phyloP scores from a whole-genome alignment of 495 filamentous ascomycete genomes.

The Podospora pseudocomata region DNA sequence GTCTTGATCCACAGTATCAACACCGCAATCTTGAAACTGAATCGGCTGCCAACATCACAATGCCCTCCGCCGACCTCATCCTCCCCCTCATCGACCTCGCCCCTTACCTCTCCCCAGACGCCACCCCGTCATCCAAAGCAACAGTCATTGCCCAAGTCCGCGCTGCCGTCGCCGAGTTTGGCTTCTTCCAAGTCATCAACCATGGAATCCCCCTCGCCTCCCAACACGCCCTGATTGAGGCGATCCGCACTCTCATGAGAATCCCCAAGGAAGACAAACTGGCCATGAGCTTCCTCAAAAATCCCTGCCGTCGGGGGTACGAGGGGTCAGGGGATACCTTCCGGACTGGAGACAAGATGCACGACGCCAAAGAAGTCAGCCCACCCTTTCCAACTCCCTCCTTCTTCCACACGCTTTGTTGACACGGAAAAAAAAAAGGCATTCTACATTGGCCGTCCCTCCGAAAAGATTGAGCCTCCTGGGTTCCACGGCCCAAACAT shows the following conservation, averaged over 20 bases:
- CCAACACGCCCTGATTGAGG: slow-evolving; percentile 26
- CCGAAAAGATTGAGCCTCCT: slow-evolving; percentile 50
- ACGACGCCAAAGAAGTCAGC: slow-evolving; percentile 38
- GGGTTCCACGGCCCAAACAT: not conserved
- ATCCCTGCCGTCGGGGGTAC: slow-evolving; percentile 37
- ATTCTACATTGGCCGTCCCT: slow-evolving; percentile 39
- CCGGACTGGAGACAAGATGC: slow-evolving; percentile 31
- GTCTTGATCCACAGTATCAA: no score
- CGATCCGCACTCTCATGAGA: slow-evolving; percentile 29
- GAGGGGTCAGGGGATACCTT: slow-evolving; percentile 31
- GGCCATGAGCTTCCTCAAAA: slow-evolving; percentile 31
- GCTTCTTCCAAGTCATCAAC: slow-evolving; percentile 51
- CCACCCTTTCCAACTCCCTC: not conserved
- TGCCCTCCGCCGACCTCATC: not conserved
- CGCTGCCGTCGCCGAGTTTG: slow-evolving; percentile 35
- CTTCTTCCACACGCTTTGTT: slow-evolving; percentile 14
- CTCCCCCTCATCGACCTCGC: slow-evolving; percentile 23
- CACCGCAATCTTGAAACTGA: no score
- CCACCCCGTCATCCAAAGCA: slow-evolving; percentile 8
- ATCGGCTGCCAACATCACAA: no score
- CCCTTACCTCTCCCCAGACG: slow-evolving; percentile 13
- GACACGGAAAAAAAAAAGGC: slow-evolving; percentile 1
- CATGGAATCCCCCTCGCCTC: slow-evolving; percentile 38
- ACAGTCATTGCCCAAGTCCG: slow-evolving; percentile 34
- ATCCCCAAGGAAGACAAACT: slow-evolving; percentile 37